A percentile compares a stretch with the other conserved stretches of the same genome.
Evolutionary conservation across 768 basidiomycete genomes (phyloP).

Genomic region (Lanmaoa pseudosensibilis): DNA sequence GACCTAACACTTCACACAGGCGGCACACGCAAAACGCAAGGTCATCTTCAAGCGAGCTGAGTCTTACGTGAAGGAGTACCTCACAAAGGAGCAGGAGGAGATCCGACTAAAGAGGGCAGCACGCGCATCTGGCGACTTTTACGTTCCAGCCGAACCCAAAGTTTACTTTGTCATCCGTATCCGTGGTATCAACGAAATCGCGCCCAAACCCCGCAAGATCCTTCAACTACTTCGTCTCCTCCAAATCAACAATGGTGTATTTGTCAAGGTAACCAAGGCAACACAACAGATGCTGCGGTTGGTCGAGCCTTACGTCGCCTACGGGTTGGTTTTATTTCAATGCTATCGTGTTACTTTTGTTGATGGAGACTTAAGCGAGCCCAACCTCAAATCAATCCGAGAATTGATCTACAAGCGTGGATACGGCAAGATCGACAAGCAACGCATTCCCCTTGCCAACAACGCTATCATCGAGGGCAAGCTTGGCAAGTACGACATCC

Average conservation of each 20-base stretch:
- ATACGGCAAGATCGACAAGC: conserved; percentile 97
- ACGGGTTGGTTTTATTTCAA: conserved; percentile 61
- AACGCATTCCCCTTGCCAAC: conserved; percentile 92
- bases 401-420: conserved; percentile 99
- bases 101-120: conserved; percentile 93
- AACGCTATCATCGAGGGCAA: conserved; percentile 89
- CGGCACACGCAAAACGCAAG: conserved; percentile 87
- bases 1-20: conserved; percentile 46
- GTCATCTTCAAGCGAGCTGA: conserved; percentile 99
- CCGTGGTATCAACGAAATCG: conserved; percentile 99
- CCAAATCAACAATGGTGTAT: conserved; percentile 99
- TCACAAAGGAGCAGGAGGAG: conserved; percentile 91
- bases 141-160: conserved; percentile 95
- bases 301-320: conserved; percentile 96
- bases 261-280: conserved; percentile 94
- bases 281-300: conserved; percentile 98
- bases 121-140: conserved; percentile 91
- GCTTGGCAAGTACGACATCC: conserved; percentile 93
- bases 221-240: conserved; percentile 96
- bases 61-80: conserved; percentile 96
- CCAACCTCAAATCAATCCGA: conserved; percentile 94
- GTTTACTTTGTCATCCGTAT: conserved; percentile 98
- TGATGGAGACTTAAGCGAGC: conserved; percentile 57
- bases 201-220: conserved; percentile 99
- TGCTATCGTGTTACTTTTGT: neutral